These are phyloP conservation scores for Backusella parvicylindrica DNA, from an alignment of 192 early-diverging fungal genomes.

Conservation along the genomic window DNA sequence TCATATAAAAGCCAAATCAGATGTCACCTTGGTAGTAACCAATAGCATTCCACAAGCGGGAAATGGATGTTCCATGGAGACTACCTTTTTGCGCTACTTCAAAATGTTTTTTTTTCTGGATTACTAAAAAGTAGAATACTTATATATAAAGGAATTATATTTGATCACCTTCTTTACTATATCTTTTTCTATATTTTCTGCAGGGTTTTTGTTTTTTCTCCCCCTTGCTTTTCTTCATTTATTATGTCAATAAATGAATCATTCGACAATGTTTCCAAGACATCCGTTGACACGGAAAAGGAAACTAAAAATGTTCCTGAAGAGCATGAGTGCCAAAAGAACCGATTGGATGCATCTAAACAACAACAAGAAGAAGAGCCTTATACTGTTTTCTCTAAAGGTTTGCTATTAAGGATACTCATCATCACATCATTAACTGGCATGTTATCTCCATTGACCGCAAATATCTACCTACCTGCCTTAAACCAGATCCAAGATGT, in stretches of 20 bases:
- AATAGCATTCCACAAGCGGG: not conserved
- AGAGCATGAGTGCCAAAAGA: not conserved
- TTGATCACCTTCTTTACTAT: not conserved
- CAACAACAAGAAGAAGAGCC: not conserved
- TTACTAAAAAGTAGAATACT: not conserved
- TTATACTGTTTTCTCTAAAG: conserved; percentile 19
- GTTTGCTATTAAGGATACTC: conserved; percentile 34
- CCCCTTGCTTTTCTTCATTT: not conserved
- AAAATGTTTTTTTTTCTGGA: not conserved
- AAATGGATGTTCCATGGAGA: not conserved
- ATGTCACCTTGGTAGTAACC: not conserved
- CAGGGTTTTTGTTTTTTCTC: not conserved
- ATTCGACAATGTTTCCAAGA: not conserved
- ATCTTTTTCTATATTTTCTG: not conserved
- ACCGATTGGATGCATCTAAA: not conserved
- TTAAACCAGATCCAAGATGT: conserved; percentile 16
- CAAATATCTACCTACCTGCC: conserved; percentile 29
- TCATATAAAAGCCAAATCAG: not conserved
- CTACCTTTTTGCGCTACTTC: not conserved
- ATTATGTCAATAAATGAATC: not conserved
- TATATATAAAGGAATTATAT: not conserved
- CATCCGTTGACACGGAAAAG: not conserved
- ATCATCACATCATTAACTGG: conserved; percentile 32
- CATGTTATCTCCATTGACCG: conserved; percentile 15
- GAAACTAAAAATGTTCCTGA: not conserved